These are phyloP conservation scores for Calonectria honghensis DNA, from an alignment of 2,329 filamentous ascomycete species.

Conservation along the genomic window DNA sequence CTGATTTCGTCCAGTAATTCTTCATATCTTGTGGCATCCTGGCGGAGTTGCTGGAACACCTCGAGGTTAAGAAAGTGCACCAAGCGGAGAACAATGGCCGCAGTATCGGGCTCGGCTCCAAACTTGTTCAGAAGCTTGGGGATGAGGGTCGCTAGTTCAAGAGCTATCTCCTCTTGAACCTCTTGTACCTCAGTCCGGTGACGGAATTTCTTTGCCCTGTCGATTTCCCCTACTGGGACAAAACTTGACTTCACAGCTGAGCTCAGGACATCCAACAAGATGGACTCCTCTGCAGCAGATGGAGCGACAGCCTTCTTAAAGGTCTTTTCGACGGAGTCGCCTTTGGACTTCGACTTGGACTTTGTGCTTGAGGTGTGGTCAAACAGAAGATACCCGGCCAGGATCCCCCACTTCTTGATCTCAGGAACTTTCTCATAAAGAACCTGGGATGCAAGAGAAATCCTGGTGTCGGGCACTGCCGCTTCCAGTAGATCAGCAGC, in stretches of 20 bases:
- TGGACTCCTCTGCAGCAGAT: conserved; percentile 84
- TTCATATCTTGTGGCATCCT: conserved; percentile 87
- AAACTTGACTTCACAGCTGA: conserved; percentile 86
- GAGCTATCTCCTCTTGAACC: conserved; percentile 85
- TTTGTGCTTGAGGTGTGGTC: conserved; percentile 85
- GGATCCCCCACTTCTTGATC: conserved; percentile 88
- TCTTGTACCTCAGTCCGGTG: conserved; percentile 80
- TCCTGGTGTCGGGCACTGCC: conserved; percentile 83
- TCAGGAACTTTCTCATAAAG: conserved; percentile 89
- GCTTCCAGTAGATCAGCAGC: conserved; percentile 76
- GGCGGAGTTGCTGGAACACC: conserved; percentile 90
- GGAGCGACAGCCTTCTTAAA: conserved; percentile 85
- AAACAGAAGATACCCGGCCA: conserved; percentile 93
- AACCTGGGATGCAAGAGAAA: conserved; percentile 89
- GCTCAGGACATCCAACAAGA: conserved; percentile 90
- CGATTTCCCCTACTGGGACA: conserved; percentile 78
- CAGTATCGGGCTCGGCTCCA: conserved; percentile 90
- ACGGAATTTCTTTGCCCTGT: conserved; percentile 74
- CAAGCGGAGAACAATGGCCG: conserved; percentile 88
- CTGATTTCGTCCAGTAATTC: conserved; percentile 92
- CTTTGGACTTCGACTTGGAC: conserved; percentile 69
- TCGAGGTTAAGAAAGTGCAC: conserved; percentile 92
- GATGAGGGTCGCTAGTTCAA: conserved; percentile 85
- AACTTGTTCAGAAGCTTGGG: conserved; percentile 94
- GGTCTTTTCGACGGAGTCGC: conserved; percentile 73